Percentiles rank a stretch among this genome's conserved stretches.
Evolutionary conservation across 2,329 filamentous ascomycete genomes (phyloP).

Genomic region (Aspergillus sp.): DNA sequence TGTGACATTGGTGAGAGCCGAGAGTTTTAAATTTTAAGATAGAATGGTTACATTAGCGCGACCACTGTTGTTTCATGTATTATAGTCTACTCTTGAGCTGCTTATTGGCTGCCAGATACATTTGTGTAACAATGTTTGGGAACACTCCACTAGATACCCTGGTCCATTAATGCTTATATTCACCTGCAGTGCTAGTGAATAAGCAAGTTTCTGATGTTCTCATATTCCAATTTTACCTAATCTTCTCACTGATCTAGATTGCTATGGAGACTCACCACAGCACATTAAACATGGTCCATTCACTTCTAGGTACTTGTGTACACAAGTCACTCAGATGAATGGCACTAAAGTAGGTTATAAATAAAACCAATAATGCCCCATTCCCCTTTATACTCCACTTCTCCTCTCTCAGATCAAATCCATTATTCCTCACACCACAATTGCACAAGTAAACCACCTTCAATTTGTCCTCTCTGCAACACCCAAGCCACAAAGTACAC

Average conservation of each 20-base stretch:
- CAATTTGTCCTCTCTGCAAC: neutral
- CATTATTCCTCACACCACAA: neutral
- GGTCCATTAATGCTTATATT: neutral
- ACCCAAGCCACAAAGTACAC: neutral
- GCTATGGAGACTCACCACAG: neutral
- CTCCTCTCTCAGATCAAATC: neutral
- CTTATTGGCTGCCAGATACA: neutral
- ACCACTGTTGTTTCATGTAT: neutral
- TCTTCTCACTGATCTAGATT: neutral
- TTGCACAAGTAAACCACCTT: neutral
- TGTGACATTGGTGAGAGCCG: slow-evolving; percentile 82
- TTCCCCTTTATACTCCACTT: neutral
- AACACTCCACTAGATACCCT: neutral
- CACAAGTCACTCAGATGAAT: too few relatives aligned
- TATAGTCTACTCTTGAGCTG: neutral
- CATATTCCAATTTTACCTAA: neutral
- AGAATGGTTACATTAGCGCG: neutral
- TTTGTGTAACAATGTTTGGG: neutral
- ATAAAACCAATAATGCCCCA: neutral
- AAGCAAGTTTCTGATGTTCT: neutral
- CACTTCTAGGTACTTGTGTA: neutral
- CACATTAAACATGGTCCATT: neutral
- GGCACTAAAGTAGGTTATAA: neutral
- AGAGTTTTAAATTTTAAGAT: slow-evolving; percentile 58
- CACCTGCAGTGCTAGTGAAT: neutral